These are phyloP conservation scores for Starmerella stigmatis DNA, from an alignment of 805 yeast species.

Conservation along the genomic window DNA sequence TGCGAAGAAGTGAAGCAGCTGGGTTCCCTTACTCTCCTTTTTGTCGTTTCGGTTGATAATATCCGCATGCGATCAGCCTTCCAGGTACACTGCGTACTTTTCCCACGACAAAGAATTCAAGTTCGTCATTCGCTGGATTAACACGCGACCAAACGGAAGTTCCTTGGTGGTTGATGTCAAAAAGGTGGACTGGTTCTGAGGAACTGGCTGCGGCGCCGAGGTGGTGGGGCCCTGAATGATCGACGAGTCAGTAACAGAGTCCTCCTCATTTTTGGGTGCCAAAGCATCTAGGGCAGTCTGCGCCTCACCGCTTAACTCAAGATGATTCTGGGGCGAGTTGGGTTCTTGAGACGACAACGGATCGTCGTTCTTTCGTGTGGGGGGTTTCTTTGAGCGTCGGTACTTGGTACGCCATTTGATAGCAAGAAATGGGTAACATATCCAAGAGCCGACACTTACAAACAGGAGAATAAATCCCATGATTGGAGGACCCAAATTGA, in stretches of 20 bases:
- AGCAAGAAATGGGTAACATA: background rate
- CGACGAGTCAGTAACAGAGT: background rate
- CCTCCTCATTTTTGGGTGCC: background rate
- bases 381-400: background rate
- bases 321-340: background rate
- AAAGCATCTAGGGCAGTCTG: background rate
- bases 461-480: background rate
- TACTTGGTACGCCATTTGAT: background rate
- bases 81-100: slow-evolving; percentile 61
- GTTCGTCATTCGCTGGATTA: slow-evolving; percentile 36
- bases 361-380: background rate
- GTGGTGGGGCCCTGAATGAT: background rate
- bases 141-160: slow-evolving; percentile 2
- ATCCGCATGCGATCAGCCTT: slow-evolving; percentile 74
- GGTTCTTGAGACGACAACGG: background rate
- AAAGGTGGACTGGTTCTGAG: slow-evolving; percentile 1
- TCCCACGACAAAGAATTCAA: slow-evolving; percentile 62
- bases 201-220: background rate
- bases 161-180: slow-evolving; percentile 2
- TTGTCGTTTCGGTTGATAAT: slow-evolving; percentile 54
- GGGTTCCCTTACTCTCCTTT: slow-evolving; percentile 26
- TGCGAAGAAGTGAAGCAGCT: slow-evolving; percentile 23
- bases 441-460: background rate
- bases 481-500: no score
- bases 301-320: background rate